phyloP scores from a whole-genome alignment of 495 filamentous ascomycete genomes.

The Trichoderma reesei region DNA sequence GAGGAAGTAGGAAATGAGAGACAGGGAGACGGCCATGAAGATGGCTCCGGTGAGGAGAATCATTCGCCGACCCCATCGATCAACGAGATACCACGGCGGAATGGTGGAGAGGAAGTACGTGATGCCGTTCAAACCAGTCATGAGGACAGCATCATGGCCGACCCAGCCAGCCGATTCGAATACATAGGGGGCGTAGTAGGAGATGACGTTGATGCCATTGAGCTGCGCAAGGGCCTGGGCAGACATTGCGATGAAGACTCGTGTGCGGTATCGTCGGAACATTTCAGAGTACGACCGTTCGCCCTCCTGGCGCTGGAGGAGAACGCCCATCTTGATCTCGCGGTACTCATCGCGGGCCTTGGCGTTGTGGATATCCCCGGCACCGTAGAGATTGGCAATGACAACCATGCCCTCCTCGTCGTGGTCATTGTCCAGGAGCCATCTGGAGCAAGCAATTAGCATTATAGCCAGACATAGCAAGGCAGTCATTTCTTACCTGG shows the following conservation, averaged over 20 bases:
- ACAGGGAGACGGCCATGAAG: slow-evolving; percentile 85
- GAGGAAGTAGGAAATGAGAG: slow-evolving; percentile 89
- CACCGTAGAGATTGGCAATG: slow-evolving; percentile 93
- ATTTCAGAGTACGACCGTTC: slow-evolving; percentile 88
- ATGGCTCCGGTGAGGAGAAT: slow-evolving; percentile 88
- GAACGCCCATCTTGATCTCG: slow-evolving; percentile 96
- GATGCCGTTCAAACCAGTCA: slow-evolving; percentile 95
- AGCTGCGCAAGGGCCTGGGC: slow-evolving; percentile 91
- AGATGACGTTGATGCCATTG: slow-evolving; percentile 99
- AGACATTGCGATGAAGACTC: slow-evolving; percentile 98
- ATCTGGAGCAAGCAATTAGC: slow-evolving; percentile 42
- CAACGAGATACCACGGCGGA: slow-evolving; percentile 95
- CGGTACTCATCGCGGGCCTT: slow-evolving; percentile 90
- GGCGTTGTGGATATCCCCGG: slow-evolving; percentile 84
- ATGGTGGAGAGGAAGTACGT: slow-evolving; percentile 85
- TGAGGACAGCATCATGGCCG: slow-evolving; percentile 82
- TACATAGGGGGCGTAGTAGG: slow-evolving; percentile 93
- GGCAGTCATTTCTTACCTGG: slow-evolving; percentile 55
- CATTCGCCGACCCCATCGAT: slow-evolving; percentile 79
- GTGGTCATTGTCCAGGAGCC: slow-evolving; percentile 94
- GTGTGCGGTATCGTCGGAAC: slow-evolving; percentile 85
- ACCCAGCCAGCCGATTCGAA: slow-evolving; percentile 94
- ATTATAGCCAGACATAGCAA: slow-evolving; percentile 13
- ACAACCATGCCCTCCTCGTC: slow-evolving; percentile 98
- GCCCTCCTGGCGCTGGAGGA: slow-evolving; percentile 86